phyloP scores from a whole-genome alignment of 306 rosid species.

The Ochetophila trinervis region DNA sequence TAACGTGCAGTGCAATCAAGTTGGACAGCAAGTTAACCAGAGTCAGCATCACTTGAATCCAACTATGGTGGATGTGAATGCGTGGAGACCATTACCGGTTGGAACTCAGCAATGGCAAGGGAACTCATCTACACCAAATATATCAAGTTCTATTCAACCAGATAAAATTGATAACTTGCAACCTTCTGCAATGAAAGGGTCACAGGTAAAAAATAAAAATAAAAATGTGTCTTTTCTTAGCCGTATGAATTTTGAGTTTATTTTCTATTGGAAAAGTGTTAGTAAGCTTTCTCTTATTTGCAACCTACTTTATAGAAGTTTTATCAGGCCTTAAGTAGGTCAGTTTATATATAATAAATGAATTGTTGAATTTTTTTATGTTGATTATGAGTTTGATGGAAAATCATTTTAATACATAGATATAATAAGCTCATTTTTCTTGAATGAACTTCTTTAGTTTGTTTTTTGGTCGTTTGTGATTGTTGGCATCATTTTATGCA shows the following conservation, averaged over 20 bases:
- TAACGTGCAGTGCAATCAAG: constrained; percentile 43
- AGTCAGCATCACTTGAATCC: constrained; percentile 41
- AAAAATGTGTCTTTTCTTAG: background rate
- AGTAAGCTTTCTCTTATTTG: background rate
- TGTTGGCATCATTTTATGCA: background rate
- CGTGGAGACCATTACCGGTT: constrained; percentile 32
- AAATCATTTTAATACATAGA: background rate
- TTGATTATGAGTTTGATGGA: background rate
- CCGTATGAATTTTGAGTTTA: background rate
- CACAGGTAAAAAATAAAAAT: constrained; percentile 43
- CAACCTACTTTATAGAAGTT: background rate
- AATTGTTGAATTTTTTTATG: no score
- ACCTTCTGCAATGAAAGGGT: constrained; percentile 35
- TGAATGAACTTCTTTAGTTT: background rate
- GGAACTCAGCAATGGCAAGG: constrained; percentile 49
- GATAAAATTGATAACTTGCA: constrained; percentile 38
- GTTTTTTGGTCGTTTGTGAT: background rate
- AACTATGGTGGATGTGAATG: constrained; percentile 32
- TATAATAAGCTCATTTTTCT: background rate
- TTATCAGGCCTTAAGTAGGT: background rate
- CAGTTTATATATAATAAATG: no score
- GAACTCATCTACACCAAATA: constrained; percentile 27
- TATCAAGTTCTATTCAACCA: constrained; percentile 26
- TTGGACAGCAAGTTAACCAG: constrained; percentile 36
- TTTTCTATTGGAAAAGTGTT: constrained; percentile 8